Conservation (phyloP, 768 basidiomycete genomes). For the Gelatoporia subvermispora region DNA sequence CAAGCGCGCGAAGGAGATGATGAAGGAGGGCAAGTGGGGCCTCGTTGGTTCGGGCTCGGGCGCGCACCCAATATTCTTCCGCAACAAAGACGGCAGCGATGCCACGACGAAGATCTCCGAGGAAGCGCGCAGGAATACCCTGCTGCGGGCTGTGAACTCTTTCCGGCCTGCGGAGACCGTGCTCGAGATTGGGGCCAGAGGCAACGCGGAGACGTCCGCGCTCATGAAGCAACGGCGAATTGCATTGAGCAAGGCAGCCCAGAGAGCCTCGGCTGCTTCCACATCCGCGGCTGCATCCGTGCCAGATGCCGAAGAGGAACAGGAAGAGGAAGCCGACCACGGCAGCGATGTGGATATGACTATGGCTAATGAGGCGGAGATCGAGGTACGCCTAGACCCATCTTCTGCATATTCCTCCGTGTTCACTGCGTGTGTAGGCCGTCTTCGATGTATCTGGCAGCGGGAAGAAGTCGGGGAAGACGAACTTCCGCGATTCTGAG, state of each 20-base stretch:
- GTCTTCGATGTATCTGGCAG: constrained; percentile 49
- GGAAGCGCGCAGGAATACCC: constrained; percentile 54
- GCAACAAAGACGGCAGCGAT: constrained; percentile 29
- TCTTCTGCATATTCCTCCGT: constrained; percentile 1
- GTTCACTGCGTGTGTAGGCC: constrained; percentile 36
- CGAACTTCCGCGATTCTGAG: constrained; percentile 66
- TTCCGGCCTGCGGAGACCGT: constrained; percentile 89
- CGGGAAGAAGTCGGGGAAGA: constrained; percentile 32
- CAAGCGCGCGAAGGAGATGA: constrained; percentile 84
- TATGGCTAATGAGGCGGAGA: constrained; percentile 77
- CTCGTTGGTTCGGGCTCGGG: constrained; percentile 60
- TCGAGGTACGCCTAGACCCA: constrained; percentile 47
- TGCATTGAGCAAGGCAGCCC: constrained; percentile 61
- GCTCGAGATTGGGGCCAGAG: constrained; percentile 81
- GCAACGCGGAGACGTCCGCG: constrained; percentile 50
- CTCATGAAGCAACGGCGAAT: constrained; percentile 89
- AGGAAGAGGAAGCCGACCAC: constrained; percentile 21
- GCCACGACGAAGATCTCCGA: constrained; percentile 31
- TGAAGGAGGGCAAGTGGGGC: constrained; percentile 63
- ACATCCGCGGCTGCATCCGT: constrained; percentile 26
- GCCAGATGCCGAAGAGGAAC: constrained; percentile 31
- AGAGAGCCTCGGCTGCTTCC: constrained; percentile 37
- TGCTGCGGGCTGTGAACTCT: constrained; percentile 71
- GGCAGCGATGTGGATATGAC: constrained; percentile 35
- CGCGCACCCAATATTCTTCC: constrained; percentile 65